Base-by-base conservation (phyloP, 768 basidiomycete species). In the Tricholoma hemisulphureum region DNA sequence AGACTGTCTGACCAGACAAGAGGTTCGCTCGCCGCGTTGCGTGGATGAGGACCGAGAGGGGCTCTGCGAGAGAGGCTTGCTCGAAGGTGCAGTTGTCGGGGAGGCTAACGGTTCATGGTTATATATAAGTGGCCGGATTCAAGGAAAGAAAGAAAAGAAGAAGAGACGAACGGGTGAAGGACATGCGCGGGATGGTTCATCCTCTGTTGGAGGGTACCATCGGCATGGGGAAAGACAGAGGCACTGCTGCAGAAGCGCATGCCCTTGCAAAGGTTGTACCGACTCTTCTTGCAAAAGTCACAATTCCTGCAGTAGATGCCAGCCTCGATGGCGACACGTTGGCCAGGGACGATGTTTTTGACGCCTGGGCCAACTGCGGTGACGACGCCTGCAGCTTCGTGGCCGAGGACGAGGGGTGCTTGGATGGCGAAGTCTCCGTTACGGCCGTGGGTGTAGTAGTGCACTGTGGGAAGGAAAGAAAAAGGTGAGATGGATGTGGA, bases 341-440 rank as follows among this genome's bases (percentile, higher is more conserved):
- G 89, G 32, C 95, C 94, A 20, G 87, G 82, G 13, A 75, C 71
- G 58, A 94, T 75, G 66, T 81, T 66, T 61, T 76, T 80, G 43
- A 88, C 87, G 16, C 86, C 85, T 11, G 87, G 81, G 10, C 91
- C 90, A 57, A 96, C 80, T n/a, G 92, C 87, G 56, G 88, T 87
- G 66, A 98, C 77, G 66, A 91, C 73, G 31, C 95, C 95, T n/a
- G 91, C 85, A 0, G 94, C 82, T 77, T 98, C 95, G 73, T 98
- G 95, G 23, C 95, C 96, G 29, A 98, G 88, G 46, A 95, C 88
- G 58, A 98, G 84, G 4, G 95, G 95, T 6, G 85, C 79, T 59
- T 85, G 88, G 60, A 97, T 80, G 51, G 86, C 88, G 74, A 95
- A 97, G 71, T 93, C 92, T 49, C 95, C 95, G 71, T 97, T 98